Evolutionary conservation across 164 flowering plant species (phyloP).

Genomic region (Magnolia officinalis): DNA sequence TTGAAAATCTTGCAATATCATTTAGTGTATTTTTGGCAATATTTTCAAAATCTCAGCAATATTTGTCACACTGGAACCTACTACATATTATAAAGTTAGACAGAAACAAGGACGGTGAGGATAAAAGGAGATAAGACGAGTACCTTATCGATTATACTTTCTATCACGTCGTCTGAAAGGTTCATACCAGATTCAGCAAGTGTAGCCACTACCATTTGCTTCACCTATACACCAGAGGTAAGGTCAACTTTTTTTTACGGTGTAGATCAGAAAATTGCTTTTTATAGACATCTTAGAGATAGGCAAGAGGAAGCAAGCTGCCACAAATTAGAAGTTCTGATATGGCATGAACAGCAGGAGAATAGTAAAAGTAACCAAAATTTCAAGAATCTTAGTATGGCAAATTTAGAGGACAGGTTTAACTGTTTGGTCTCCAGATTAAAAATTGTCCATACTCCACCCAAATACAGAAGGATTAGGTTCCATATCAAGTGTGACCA

Average conservation of each 20-base stretch:
- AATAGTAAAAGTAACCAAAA: background rate
- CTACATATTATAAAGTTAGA: background rate
- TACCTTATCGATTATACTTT: slow-evolving; percentile 95
- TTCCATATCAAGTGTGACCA: too few species aligned
- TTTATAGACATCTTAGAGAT: background rate
- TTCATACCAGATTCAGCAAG: slow-evolving; percentile 99
- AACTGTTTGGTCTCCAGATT: too few species aligned
- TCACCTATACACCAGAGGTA: slow-evolving; percentile 49
- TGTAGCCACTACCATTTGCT: slow-evolving; percentile 99
- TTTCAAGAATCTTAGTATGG: too few species aligned
- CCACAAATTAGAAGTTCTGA: background rate
- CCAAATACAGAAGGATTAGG: too few species aligned
- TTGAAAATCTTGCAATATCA: too few species aligned
- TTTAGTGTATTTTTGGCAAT: too few species aligned
- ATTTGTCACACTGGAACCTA: too few species aligned
- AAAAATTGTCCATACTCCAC: too few species aligned
- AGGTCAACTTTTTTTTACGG: background rate
- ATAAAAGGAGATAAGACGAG: slow-evolving; percentile 1
- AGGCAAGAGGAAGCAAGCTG: background rate
- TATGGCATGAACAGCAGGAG: background rate
- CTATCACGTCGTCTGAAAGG: slow-evolving; percentile 92
- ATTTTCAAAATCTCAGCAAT: too few species aligned
- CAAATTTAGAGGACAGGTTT: too few species aligned
- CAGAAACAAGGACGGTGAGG: background rate
- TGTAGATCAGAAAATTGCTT: background rate